These are phyloP conservation scores for Adenanthera pavonina DNA, from an alignment of 306 rosid species.

Conservation along the genomic window DNA sequence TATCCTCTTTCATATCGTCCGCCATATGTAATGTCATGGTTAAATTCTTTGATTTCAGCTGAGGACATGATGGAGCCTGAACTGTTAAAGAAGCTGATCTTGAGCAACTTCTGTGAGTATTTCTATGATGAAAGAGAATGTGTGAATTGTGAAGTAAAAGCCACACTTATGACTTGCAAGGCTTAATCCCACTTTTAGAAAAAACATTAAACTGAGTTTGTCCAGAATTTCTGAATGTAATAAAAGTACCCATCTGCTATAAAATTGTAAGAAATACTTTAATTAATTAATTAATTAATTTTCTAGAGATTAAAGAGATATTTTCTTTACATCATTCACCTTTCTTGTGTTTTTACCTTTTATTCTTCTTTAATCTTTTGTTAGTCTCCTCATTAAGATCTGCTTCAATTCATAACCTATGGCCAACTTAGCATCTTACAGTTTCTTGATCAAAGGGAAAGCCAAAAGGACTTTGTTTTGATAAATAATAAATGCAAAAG, in stretches of 20 bases:
- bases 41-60: conserved; percentile 84
- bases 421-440: not conserved
- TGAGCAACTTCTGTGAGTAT: conserved; percentile 93
- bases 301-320: not conserved
- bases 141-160: not conserved
- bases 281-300: not conserved
- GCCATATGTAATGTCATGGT: conserved; percentile 84
- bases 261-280: not conserved
- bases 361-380: not conserved
- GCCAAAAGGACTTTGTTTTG: not conserved
- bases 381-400: not conserved
- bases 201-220: not conserved
- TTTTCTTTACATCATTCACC: not conserved
- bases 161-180: not conserved
- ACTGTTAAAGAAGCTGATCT: conserved; percentile 75
- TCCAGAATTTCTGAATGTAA: not conserved
- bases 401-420: not conserved
- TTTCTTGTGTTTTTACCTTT: not conserved
- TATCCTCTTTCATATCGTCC: conserved; percentile 84
- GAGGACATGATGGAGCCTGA: conserved; percentile 98
- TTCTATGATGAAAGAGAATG: conserved; percentile 34
- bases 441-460: not conserved
- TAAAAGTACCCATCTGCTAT: not conserved
- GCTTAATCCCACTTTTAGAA: not conserved
- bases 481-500: not conserved